A percentile compares a stretch with the other conserved stretches of the same genome.
These are phyloP conservation scores for Citropsis articulata DNA, from an alignment of 345 rosid genomes.

Conservation along the genomic window DNA sequence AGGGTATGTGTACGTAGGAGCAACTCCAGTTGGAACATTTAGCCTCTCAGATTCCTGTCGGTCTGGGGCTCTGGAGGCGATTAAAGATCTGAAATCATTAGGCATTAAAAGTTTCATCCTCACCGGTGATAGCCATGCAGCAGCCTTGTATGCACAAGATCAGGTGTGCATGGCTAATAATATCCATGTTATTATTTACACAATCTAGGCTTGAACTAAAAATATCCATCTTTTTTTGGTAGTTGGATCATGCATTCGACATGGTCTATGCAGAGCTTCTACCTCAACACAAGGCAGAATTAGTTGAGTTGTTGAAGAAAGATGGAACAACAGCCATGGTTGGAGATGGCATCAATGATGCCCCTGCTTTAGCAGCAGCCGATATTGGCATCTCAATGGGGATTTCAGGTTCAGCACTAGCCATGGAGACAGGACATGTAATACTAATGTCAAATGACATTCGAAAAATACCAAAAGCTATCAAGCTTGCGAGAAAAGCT, in stretches of 20 bases:
- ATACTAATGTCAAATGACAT: slow-evolving; percentile 87
- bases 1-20: slow-evolving; percentile 59
- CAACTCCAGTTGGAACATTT: slow-evolving; percentile 46
- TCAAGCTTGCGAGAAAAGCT: slow-evolving; percentile 52
- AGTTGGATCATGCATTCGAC: slow-evolving; percentile 63
- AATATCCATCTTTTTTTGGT: slow-evolving; percentile 25
- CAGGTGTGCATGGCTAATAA: slow-evolving; percentile 36
- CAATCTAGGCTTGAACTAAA: background rate
- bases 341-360: slow-evolving; percentile 92
- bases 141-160: slow-evolving; percentile 69
- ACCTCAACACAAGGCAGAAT: slow-evolving; percentile 63
- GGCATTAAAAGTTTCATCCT: slow-evolving; percentile 67
- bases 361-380: slow-evolving; percentile 90
- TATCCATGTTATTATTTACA: no score
- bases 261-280: slow-evolving; percentile 66
- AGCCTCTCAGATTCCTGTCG: slow-evolving; percentile 75
- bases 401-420: slow-evolving; percentile 81
- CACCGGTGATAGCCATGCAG: slow-evolving; percentile 72
- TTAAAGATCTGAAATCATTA: slow-evolving; percentile 53
- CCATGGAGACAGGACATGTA: slow-evolving; percentile 73
- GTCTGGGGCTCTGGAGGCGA: slow-evolving; percentile 66
- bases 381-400: slow-evolving; percentile 96
- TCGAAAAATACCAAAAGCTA: slow-evolving; percentile 62
- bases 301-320: slow-evolving; percentile 28
- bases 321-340: slow-evolving; percentile 76